Evolutionary conservation across 2,329 filamentous ascomycete species (phyloP), one percentile per base, ranked within the genome.

Genomic region (Helminthosporium solani): DNA sequence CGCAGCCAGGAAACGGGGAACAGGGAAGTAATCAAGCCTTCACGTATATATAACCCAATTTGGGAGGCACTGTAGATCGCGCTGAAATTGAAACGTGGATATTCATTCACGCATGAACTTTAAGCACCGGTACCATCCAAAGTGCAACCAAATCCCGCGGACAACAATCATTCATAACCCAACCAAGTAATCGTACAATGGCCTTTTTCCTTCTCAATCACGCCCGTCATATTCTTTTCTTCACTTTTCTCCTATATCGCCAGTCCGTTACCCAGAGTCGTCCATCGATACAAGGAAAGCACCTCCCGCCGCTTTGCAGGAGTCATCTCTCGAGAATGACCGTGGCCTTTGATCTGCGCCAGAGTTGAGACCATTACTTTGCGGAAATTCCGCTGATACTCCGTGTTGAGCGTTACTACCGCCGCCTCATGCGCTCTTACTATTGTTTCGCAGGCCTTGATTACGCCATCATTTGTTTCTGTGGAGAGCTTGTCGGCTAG

Each of bases 381-480:
- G 23, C 78, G 72, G 56, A 81, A 81, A 51, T 80, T 79, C 64
- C 77, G 74, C 75, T 95, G 90, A 71, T 96, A 96, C 72, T 96
- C 90, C 2, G 90, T 95, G 67, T 90, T 94, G 47, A 96, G 76
- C n/a, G 90, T 96, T 46, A 95, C 90, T 7, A 95, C 88, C 64
- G 90, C 95, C n/a, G 90, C 90, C 69, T 96, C 91, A 62, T 96
- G 90, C 3, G 91, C 91, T 38, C 90, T 82, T 15, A 96, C 88
- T 57, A 96, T 95, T 1, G 88, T 95, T 75, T 96, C 90, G 68
- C 90, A 96, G 4, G 91, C 91, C 62, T 85, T 84, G 52, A 94
- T 88, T 9, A 96, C 89, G 58, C 84, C 90, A 0, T 87, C 83
- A 35, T 86, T 90, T 2, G 89, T 90, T 63, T 95, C 89, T 2